These are phyloP conservation scores for Hypoxylon trugodes DNA, from an alignment of 495 filamentous ascomycete species.

Conservation along the genomic window DNA sequence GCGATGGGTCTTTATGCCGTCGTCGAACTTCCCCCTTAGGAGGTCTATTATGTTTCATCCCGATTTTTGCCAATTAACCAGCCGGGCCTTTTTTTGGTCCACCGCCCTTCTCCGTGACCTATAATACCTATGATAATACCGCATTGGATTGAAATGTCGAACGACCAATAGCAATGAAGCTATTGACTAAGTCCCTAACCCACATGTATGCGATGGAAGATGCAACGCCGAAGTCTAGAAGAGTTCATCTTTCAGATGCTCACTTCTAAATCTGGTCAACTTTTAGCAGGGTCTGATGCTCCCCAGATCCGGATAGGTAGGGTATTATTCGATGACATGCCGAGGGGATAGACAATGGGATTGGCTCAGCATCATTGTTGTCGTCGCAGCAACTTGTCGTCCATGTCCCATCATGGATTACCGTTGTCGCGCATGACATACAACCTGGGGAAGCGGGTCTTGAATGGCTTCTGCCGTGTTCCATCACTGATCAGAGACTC, in stretches of 20 bases:
- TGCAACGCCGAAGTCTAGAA: constrained; percentile 29
- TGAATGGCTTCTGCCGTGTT: neutral
- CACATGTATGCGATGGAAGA: constrained; percentile 25
- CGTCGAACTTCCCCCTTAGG: constrained; percentile 8
- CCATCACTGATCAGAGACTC: neutral
- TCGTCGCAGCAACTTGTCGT: constrained; percentile 4
- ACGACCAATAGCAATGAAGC: constrained; percentile 14
- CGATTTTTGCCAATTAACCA: constrained; percentile 39
- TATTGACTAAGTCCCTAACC: neutral
- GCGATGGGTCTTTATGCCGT: constrained; percentile 1
- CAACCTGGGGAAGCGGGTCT: constrained; percentile 13
- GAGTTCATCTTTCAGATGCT: neutral
- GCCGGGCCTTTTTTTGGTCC: constrained; percentile 37
- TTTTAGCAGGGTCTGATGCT: neutral
- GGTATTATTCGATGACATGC: constrained; percentile 10
- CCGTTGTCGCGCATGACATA: constrained; percentile 12
- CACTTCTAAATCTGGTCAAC: constrained; percentile 6
- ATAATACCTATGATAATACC: too few relatives aligned
- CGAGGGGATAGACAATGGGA: neutral
- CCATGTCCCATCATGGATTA: constrained; percentile 9
- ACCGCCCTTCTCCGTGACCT: neutral
- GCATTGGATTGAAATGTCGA: neutral
- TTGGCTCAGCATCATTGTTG: neutral
- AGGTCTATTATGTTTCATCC: constrained; percentile 30
- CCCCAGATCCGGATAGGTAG: constrained; percentile 23